Conservation (phyloP, 192 early-diverging fungal genomes). For the Gonapodya sp. region DNA sequence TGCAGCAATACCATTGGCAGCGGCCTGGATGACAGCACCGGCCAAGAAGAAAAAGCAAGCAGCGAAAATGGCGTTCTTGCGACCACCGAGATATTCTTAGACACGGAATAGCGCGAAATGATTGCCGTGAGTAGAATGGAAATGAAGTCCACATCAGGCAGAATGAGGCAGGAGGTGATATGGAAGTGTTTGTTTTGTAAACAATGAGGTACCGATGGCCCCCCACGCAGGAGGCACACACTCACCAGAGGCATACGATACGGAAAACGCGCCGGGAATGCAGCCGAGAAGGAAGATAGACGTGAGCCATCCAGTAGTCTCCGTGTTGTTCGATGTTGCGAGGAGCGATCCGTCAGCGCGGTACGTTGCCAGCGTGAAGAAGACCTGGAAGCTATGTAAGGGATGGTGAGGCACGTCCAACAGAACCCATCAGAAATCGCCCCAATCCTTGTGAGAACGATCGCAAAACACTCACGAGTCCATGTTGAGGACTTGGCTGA, state of each 20-base stretch:
- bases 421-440: background rate
- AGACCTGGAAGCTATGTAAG: background rate
- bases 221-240: background rate
- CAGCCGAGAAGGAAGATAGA: constrained; percentile 15
- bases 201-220: background rate
- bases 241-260: background rate
- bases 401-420: background rate
- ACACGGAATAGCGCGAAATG: background rate
- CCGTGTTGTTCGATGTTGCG: background rate
- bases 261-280: constrained; percentile 13
- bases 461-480: background rate
- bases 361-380: background rate
- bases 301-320: background rate
- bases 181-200: background rate
- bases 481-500: background rate
- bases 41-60: background rate
- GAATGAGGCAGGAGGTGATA: background rate
- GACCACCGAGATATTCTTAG: background rate
- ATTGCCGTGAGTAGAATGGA: no score
- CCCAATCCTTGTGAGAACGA: no score
- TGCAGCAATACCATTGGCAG: background rate
- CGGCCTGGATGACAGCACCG: background rate
- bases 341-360: background rate
- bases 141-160: no score
- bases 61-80: background rate